Evolutionary conservation across 192 early-diverging fungal species (phyloP).

Genomic region (Backusella westeae): DNA sequence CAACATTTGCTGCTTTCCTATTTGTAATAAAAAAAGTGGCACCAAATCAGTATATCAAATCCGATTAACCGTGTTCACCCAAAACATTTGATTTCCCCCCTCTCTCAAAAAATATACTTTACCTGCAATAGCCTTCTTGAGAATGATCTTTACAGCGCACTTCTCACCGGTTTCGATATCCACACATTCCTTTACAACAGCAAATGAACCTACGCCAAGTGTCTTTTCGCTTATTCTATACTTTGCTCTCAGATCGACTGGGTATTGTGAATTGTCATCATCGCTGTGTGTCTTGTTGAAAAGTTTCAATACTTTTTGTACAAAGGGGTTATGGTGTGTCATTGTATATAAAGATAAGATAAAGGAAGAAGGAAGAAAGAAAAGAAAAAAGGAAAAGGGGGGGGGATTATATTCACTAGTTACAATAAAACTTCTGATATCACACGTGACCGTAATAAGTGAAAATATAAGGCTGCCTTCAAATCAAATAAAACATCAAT

Average conservation of each 20-base stretch:
- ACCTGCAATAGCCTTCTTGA: constrained; percentile 53
- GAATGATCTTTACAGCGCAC: constrained; percentile 73
- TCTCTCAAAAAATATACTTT: neutral
- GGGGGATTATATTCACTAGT: neutral
- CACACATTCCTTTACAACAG: constrained; percentile 59
- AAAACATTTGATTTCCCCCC: no score
- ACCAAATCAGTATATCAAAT: neutral
- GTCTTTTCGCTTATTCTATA: constrained; percentile 42
- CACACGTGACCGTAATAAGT: neutral
- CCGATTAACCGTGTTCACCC: neutral
- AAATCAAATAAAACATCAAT: no score
- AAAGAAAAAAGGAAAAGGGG: neutral
- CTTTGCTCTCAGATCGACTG: neutral
- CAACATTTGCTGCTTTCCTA: constrained; percentile 53
- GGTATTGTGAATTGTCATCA: constrained; percentile 20
- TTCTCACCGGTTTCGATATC: constrained; percentile 44
- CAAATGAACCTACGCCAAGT: constrained; percentile 50
- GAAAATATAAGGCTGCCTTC: no score
- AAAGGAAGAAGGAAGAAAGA: neutral
- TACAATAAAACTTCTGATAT: neutral
- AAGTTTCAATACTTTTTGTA: constrained; percentile 16
- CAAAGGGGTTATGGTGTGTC: constrained; percentile 11
- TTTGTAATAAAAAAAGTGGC: neutral
- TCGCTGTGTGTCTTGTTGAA: constrained; percentile 38
- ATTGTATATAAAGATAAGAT: neutral